phyloP scores from a whole-genome alignment of 768 basidiomycete genomes.

The Clathrus columnatus region DNA sequence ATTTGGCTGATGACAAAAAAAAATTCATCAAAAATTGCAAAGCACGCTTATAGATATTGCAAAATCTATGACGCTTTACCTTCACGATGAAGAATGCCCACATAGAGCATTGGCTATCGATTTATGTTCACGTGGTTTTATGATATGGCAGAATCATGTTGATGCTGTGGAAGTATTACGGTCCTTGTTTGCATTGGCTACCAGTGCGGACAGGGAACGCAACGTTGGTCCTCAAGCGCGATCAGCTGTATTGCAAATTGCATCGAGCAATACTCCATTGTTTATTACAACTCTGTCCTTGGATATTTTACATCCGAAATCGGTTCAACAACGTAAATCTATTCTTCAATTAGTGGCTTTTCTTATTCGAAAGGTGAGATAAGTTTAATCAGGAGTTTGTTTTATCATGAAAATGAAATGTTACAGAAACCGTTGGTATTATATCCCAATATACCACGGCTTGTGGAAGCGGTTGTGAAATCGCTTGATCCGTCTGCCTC shows the following conservation, averaged over 20 bases:
- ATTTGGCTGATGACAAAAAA: not conserved
- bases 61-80: slow-evolving; percentile 67
- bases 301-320: slow-evolving; percentile 75
- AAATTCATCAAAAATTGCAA: slow-evolving; percentile 9
- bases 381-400: not conserved
- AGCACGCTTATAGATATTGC: slow-evolving; percentile 80
- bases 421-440: slow-evolving; percentile 76
- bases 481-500: slow-evolving; percentile 88
- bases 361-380: slow-evolving; percentile 74
- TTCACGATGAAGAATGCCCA: slow-evolving; percentile 62
- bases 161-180: slow-evolving; percentile 86
- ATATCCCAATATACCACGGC: slow-evolving; percentile 70
- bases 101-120: slow-evolving; percentile 77
- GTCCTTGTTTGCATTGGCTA: slow-evolving; percentile 72
- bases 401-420: not conserved
- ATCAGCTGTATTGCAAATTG: slow-evolving; percentile 76
- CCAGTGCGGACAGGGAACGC: slow-evolving; percentile 59
- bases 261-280: slow-evolving; percentile 69
- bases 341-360: slow-evolving; percentile 92
- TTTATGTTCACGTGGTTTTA: slow-evolving; percentile 83
- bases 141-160: slow-evolving; percentile 89
- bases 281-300: slow-evolving; percentile 92
- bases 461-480: slow-evolving; percentile 94
- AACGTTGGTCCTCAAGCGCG: slow-evolving; percentile 74
- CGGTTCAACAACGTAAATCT: slow-evolving; percentile 70